These are phyloP conservation scores for Petunia secreta DNA, from an alignment of 257 asterid species.

Conservation along the genomic window DNA sequence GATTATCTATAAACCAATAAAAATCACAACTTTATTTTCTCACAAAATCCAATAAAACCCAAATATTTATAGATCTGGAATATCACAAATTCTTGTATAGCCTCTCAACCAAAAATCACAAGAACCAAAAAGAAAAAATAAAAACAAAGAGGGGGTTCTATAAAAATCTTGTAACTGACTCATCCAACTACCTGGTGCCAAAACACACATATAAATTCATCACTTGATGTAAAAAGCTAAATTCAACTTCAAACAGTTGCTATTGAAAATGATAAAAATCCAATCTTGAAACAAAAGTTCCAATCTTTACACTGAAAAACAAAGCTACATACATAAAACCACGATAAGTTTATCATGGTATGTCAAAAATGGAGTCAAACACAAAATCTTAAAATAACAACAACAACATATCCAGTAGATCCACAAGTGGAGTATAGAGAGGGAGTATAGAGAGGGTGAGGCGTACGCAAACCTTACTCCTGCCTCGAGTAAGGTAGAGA, in stretches of 20 bases:
- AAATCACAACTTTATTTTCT: background rate
- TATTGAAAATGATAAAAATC: background rate
- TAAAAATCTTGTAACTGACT: background rate
- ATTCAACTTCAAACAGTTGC: background rate
- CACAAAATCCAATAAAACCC: too few species aligned
- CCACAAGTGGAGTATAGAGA: background rate
- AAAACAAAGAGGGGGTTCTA: background rate
- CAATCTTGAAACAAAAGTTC: background rate
- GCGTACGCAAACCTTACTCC: too few species aligned
- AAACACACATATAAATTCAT: background rate
- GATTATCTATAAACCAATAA: background rate
- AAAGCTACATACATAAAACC: background rate
- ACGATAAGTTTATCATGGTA: background rate
- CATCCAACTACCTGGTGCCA: background rate
- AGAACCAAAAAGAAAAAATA: background rate
- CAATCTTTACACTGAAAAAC: background rate
- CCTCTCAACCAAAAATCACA: slow-evolving; percentile 23
- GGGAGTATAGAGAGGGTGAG: too few species aligned
- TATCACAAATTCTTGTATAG: background rate
- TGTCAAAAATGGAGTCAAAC: background rate
- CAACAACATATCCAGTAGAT: background rate
- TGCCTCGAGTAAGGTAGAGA: too few species aligned
- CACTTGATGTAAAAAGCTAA: background rate
- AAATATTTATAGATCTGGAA: background rate
- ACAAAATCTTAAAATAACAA: background rate